phyloP scores from a whole-genome alignment of 495 filamentous ascomycete genomes.

The Pseudevernia furfuracea region DNA sequence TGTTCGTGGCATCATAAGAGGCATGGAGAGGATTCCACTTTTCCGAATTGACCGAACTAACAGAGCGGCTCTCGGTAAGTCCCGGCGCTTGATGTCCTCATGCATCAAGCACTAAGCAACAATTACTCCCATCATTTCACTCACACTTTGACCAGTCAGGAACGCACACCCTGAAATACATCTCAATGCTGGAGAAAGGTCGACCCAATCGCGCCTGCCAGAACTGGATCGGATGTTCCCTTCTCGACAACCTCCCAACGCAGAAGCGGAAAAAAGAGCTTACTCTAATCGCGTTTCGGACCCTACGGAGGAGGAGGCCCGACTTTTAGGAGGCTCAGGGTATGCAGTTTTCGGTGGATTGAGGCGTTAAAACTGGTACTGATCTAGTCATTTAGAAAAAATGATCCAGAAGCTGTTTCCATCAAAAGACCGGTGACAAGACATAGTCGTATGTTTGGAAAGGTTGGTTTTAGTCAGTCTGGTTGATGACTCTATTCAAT shows the following conservation, averaged over 20 bases:
- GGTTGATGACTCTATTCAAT: neutral
- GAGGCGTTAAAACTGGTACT: neutral
- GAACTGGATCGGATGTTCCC: constrained; percentile 17
- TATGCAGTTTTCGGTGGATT: neutral
- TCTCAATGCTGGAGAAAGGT: constrained; percentile 12
- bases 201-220: constrained; percentile 3
- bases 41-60: neutral
- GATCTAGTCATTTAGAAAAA: neutral
- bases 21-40: neutral
- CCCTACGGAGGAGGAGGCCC: neutral
- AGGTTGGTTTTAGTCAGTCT: neutral
- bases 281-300: neutral
- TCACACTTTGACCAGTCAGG: neutral
- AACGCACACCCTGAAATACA: neutral
- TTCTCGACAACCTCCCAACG: neutral
- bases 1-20: neutral
- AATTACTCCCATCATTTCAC: constrained; percentile 3
- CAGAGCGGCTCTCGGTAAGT: constrained; percentile 8
- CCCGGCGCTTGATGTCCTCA: constrained; percentile 11
- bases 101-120: neutral
- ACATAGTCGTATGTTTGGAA: neutral
- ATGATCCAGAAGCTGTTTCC: constrained; percentile 14
- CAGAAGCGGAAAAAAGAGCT: constrained; percentile 11
- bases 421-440: constrained; percentile 15
- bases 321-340: constrained; percentile 13